phyloP scores from a whole-genome alignment of 768 basidiomycete species.

The Trametes maxima region DNA sequence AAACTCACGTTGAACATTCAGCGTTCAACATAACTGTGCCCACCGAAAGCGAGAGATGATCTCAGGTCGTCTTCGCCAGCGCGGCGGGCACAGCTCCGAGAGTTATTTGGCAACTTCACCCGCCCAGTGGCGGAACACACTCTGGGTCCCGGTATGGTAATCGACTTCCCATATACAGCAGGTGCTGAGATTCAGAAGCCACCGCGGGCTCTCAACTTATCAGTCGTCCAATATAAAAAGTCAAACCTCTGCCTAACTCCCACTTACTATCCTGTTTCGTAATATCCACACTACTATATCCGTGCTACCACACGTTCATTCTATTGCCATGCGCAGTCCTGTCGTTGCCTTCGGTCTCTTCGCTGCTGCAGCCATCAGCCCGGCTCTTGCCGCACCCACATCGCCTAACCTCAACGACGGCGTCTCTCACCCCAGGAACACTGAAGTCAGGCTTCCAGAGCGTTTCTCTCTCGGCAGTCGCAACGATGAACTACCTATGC shows the following conservation, averaged over 20 bases:
- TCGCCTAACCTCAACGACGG: slow-evolving; percentile 21
- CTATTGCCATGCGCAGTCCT: slow-evolving; percentile 32
- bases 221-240: background rate
- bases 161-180: slow-evolving; percentile 18
- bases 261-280: slow-evolving; percentile 1
- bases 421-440: slow-evolving; percentile 15
- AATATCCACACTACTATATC: slow-evolving; percentile 10
- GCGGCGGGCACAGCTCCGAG: too few relatives aligned
- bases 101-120: too few relatives aligned
- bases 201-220: slow-evolving; percentile 28
- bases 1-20: too few relatives aligned
- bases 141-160: slow-evolving; percentile 8
- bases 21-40: too few relatives aligned
- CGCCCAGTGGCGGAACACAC: background rate
- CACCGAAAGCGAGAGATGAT: too few relatives aligned
- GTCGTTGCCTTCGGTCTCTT: slow-evolving; percentile 34
- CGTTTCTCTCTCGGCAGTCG: slow-evolving; percentile 1
- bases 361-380: slow-evolving; percentile 31
- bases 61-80: too few relatives aligned
- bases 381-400: slow-evolving; percentile 27
- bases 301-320: slow-evolving; percentile 9
- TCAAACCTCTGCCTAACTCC: slow-evolving; percentile 5
- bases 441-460: slow-evolving; percentile 3
- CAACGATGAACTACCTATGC: background rate
- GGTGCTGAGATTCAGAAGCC: slow-evolving; percentile 29